Evolutionary conservation across 176 grass and related monocot genomes (phyloP).

Genomic region (Chrysopogon serrulatus): DNA sequence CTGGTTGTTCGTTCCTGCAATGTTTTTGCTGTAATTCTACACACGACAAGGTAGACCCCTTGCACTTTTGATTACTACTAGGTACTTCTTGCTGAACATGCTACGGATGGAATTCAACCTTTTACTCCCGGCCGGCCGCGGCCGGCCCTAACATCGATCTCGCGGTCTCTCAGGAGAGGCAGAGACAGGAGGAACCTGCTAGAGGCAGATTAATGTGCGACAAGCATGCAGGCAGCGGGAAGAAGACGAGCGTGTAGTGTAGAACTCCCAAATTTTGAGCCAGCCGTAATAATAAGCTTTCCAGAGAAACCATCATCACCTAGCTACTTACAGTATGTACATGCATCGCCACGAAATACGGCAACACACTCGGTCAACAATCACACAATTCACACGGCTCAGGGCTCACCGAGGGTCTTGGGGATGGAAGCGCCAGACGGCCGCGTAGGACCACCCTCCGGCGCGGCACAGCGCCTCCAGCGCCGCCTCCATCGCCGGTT

Average conservation of each 20-base stretch:
- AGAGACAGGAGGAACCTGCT: not conserved
- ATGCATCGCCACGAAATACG: not conserved
- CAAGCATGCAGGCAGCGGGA: not conserved
- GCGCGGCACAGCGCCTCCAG: conserved; percentile 66
- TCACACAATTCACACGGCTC: not conserved
- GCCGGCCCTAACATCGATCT: too few relatives aligned
- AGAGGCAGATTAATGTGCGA: not conserved
- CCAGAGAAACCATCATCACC: not conserved
- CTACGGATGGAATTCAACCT: not conserved
- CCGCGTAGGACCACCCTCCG: conserved; percentile 86
- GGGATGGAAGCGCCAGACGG: conserved; percentile 71
- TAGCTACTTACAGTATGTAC: not conserved
- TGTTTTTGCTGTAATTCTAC: not conserved
- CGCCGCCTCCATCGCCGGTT: conserved; percentile 38
- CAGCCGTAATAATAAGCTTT: not conserved
- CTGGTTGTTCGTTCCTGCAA: not conserved
- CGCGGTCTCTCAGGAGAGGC: not conserved
- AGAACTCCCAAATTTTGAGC: not conserved
- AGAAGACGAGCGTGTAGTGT: not conserved
- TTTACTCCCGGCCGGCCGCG: too few relatives aligned
- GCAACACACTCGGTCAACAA: not conserved
- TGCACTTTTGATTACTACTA: not conserved
- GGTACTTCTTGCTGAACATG: not conserved
- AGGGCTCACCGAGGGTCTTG: conserved; percentile 55
- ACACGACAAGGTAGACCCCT: not conserved